Percentiles rank a stretch among this genome's conserved stretches.
These are phyloP conservation scores for Ophiostoma novo-ulmi DNA, from an alignment of 2,329 filamentous ascomycete species.

Conservation along the genomic window DNA sequence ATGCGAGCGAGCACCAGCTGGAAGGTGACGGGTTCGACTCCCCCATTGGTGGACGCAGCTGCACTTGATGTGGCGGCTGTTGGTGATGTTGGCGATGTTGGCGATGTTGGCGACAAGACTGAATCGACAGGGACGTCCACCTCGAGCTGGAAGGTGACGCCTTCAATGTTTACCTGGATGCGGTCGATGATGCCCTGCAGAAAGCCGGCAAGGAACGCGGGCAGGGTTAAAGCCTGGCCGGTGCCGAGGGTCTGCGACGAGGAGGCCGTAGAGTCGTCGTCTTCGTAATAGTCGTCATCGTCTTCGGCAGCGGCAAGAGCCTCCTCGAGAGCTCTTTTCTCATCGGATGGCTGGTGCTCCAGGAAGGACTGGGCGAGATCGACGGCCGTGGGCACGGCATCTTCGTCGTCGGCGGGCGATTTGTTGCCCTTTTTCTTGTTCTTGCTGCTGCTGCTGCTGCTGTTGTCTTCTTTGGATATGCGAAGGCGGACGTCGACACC, in stretches of 20 bases:
- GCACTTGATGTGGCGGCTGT: constrained; percentile 4
- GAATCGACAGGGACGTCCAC: constrained; percentile 50
- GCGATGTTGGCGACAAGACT: background rate
- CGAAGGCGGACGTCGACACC: constrained; percentile 68
- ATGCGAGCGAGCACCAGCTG: constrained; percentile 61
- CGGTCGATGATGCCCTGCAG: constrained; percentile 70
- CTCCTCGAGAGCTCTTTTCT: constrained; percentile 63
- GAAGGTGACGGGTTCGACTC: constrained; percentile 55
- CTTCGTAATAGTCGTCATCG: constrained; percentile 21
- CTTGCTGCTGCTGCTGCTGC: constrained; percentile 12
- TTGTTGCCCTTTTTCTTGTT: background rate
- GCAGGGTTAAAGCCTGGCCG: constrained; percentile 63
- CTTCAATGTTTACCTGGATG: constrained; percentile 59
- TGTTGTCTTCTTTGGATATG: constrained; percentile 35
- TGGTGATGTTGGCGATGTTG: background rate
- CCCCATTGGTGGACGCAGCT: constrained; percentile 29
- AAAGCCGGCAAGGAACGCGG: constrained; percentile 65
- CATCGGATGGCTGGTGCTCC: constrained; percentile 61
- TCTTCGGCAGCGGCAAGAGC: constrained; percentile 54
- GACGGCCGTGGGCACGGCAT: constrained; percentile 59
- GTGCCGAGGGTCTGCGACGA: constrained; percentile 49
- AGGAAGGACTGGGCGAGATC: constrained; percentile 75
- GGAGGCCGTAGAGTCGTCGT: constrained; percentile 45
- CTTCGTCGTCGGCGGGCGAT: constrained; percentile 33
- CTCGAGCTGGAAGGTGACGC: constrained; percentile 62